Evolutionary conservation across 2,329 filamentous ascomycete genomes (phyloP), one percentile per base, ranked within the genome.

Genomic region (Verticillium dahliae): DNA sequence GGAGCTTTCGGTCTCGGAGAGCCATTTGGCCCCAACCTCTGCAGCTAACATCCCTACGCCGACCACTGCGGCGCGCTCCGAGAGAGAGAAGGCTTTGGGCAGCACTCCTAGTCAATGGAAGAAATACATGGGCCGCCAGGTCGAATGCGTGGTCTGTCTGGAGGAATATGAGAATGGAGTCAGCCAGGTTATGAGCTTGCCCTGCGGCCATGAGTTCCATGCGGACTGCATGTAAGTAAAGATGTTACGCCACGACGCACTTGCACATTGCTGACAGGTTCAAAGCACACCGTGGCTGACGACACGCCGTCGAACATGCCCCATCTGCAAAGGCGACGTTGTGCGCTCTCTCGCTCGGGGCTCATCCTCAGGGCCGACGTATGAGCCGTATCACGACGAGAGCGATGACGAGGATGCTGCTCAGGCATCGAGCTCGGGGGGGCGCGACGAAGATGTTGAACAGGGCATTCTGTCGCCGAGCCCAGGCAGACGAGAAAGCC

Each of bases 311-410:
- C 89, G 95, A 65, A 99, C 95, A n/a, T 99, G 95, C 70, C 95
- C 95, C 0, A 98, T 99, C 63, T 99, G 95, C 79, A 99, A 99
- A 78, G 92, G 93, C 57, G 95, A 99, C 72, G 95, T 99, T 39
- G 94, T 99, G 15, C 80, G 84, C 35, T 87, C 85, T 9, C 74
- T 92, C 65, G 83, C 86, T 18, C 81, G 79, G 37, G 80, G 81
- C 10, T 77, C 79, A 14, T 75, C 81, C 6, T 82, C 81, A 2
- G 78, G 76, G 50, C 81, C 82, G 15, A 76, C 80, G 37, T 84
- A 85, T 62, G 82, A 84, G 56, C 76, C 81, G 1, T 85, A 84
- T 62, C 79, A 74, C n/a, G 82, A 85, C 61, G 81, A 82, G 56
- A 78, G 76, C 39, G 78, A 79, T 31, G 78, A 83, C 0, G 80